Percentiles rank a stretch among this genome's conserved stretches.
Evolutionary conservation across 1,139 yeast genomes (phyloP).

Genomic region (Nakaseomyces sp.): DNA sequence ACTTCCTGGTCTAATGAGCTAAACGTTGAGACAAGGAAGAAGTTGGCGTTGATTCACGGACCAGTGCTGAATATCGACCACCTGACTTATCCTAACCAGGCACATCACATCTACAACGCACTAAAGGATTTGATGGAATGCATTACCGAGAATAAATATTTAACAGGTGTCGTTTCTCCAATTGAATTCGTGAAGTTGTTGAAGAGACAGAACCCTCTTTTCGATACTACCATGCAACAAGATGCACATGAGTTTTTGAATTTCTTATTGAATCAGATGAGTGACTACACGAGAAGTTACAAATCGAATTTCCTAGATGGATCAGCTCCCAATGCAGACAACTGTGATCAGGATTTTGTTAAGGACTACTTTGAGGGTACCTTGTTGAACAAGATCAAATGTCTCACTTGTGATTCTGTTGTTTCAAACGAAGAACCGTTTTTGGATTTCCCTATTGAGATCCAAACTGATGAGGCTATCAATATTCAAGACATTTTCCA

Average conservation of each 20-base stretch:
- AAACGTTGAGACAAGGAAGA: conserved; percentile 64
- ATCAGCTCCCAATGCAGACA: conserved; percentile 12
- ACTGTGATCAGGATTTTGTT: conserved; percentile 40
- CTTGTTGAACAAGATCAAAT: conserved; percentile 78
- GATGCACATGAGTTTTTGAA: conserved; percentile 96
- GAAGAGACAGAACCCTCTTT: conserved; percentile 73
- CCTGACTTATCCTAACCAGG: conserved; percentile 11
- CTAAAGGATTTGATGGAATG: conserved; percentile 80
- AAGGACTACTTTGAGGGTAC: conserved; percentile 76
- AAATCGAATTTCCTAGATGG: not conserved
- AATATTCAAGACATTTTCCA: conserved; percentile 68
- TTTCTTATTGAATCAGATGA: conserved; percentile 70
- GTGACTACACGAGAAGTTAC: conserved; percentile 41
- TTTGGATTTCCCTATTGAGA: conserved; percentile 76
- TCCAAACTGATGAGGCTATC: conserved; percentile 53
- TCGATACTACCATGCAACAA: conserved; percentile 90
- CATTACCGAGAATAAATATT: conserved; percentile 61
- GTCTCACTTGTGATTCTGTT: conserved; percentile 82
- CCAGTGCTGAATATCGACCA: conserved; percentile 79
- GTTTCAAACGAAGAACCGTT: conserved; percentile 81
- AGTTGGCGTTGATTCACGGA: conserved; percentile 71
- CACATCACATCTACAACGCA: conserved; percentile 55
- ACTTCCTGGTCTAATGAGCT: not conserved
- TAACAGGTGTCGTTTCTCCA: conserved; percentile 83
- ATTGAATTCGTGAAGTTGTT: conserved; percentile 60